Base-by-base conservation (phyloP, 2,329 filamentous ascomycete genomes). In the Coniella vitis region DNA sequence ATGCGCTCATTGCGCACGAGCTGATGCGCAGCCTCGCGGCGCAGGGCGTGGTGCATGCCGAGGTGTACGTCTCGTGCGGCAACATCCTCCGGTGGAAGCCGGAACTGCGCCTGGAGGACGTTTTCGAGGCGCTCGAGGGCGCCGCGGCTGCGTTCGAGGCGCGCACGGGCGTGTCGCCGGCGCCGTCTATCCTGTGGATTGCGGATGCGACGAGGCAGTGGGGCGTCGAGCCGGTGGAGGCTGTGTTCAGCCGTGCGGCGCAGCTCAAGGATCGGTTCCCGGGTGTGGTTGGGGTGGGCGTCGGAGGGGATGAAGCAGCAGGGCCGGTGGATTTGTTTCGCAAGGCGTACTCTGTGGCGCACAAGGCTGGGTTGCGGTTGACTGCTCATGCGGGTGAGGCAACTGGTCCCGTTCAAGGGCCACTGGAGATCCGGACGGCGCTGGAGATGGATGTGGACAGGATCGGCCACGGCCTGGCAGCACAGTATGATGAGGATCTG, bases 371-470 rank as follows among this genome's bases (percentile, higher is more conserved):
- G 12, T 17, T 54, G 36, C 22, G 52, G n/a, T 45, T 56, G 3
- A 56, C 52, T 22, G 42, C 38, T 2, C 54, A 56, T 48, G 54
- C 52, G 16, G 52, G 54, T 12, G 54, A 56, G 37, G 49, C 52
- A 14, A 51, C 52, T 7, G 54, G 54, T 19, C 41, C 47, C 2
- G 49, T 49, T 12, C 16, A 48, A 13, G 54, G 52, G 1, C 52
- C 54, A 14, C 20, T 36, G n/a, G 44, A 53, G 45, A 55, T 56
- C 2, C 49, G 52, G 17, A 35, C 31, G 16, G 54, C 52, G 37
- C 22, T 56, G 37, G 40, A 43, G 2, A 51, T 53, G 29, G 47
- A 49, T 12, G 47, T 47, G 2, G 54, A 56, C 31, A 50, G 54
- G 16, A 53, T 55, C 21, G 54, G 49, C 4, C 52, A 56, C 21